Base-by-base conservation (phyloP, 2,329 filamentous ascomycete species). In the Nakataea oryzae region DNA sequence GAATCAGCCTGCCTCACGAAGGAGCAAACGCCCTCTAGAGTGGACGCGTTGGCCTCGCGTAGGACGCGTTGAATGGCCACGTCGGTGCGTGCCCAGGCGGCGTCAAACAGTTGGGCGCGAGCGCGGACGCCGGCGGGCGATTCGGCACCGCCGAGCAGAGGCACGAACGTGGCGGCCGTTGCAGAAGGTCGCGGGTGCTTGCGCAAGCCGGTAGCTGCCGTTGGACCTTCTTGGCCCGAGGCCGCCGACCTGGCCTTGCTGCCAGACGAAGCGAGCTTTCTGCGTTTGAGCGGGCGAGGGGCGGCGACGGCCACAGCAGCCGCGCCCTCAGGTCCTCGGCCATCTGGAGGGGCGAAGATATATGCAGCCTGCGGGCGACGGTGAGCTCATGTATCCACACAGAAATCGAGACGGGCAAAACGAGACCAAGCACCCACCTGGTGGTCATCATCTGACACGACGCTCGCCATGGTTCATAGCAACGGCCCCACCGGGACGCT, bases 21-120 rank as follows among this genome's bases (percentile, higher is more conserved):
- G 0, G 72, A 71, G 9, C 79, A 77, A 12, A 89, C 84, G 61
- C 85, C 77, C 32, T 81, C 74, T 26, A 88, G 72, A 1, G 85
- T 88, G 34, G 78, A 80, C 62, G 81, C 77, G 65, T 89, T 88
- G 24, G 85, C 83, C 34, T 83, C 80, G 64, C 81, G 76, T 57
- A 89, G 71, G 26, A 87, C 83, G 13, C 73, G 72, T 82, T 87
- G 81, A 60, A 93, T 87, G 29, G 83, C 81, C 57, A 74, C 71
- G 64, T 91, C 82, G 66, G 90, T 83, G 54, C 78, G 74, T 2
- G 76, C 73, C 91, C 91, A 95, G 59, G 84, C 77, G 61, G 79
- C 73, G 60, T 84, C 75, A 71, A 86, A 93, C 3, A 84, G 76
- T 57, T 78, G 73, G 69, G 86, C 79, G 27, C 90, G 81, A 60